Evolutionary conservation across 805 yeast genomes (phyloP).

Genomic region (Candida hungchunana): DNA sequence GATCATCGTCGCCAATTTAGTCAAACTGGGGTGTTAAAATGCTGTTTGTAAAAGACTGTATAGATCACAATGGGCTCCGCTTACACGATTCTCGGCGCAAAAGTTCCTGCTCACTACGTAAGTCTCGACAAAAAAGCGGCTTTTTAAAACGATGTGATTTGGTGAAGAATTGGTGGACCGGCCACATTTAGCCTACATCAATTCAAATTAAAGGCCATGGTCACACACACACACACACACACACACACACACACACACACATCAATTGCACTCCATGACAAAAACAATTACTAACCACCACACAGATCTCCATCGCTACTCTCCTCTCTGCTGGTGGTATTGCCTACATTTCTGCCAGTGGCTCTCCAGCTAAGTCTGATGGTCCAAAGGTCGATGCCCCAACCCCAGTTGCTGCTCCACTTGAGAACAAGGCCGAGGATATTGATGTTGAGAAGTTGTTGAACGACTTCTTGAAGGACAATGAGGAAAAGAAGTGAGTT

Average conservation of each 20-base stretch:
- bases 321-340: conserved; percentile 31
- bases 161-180: neutral
- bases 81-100: conserved; percentile 27
- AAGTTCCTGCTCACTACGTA: conserved; percentile 28
- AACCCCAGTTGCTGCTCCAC: conserved; percentile 25
- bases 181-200: neutral
- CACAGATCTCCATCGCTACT: conserved; percentile 30
- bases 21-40: too few species aligned
- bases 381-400: conserved; percentile 19
- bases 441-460: conserved; percentile 32
- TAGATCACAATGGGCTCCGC: conserved; percentile 24
- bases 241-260: too few species aligned
- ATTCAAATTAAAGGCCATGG: neutral
- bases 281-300: conserved; percentile 1
- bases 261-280: too few species aligned
- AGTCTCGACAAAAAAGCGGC: conserved; percentile 4
- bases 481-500: conserved; percentile 18
- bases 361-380: conserved; percentile 22
- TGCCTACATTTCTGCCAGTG: conserved; percentile 24
- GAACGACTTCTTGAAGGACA: conserved; percentile 30
- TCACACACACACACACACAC: conserved; percentile 3
- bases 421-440: conserved; percentile 26
- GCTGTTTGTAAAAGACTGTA: too few species aligned
- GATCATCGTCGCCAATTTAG: neutral
- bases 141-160: neutral